Evolutionary conservation across 78 protist species (phyloP).

Genomic region (Bodo saltans): DNA sequence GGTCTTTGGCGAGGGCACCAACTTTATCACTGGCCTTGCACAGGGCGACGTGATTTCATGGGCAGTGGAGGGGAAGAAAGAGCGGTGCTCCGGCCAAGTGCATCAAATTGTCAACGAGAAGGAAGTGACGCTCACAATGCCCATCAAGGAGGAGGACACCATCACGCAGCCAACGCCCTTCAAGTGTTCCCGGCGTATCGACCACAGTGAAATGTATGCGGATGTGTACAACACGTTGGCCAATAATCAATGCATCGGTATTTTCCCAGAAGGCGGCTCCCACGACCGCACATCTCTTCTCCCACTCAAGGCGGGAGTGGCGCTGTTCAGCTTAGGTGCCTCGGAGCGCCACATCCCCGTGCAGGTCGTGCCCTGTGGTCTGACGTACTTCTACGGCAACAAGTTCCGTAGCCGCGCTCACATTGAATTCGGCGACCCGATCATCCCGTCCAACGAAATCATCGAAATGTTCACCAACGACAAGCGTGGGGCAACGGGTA

Average conservation of each 20-base stretch:
- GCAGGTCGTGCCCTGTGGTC: conserved; percentile 39
- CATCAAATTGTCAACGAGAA: not conserved
- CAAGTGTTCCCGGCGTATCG: not conserved
- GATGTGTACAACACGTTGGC: conserved; percentile 9
- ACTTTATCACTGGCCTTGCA: not conserved
- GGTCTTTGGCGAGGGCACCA: not conserved
- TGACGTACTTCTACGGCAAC: conserved; percentile 37
- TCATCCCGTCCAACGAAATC: not conserved
- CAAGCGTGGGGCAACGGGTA: conserved; percentile 9
- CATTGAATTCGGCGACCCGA: conserved; percentile 40
- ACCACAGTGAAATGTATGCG: conserved; percentile 4
- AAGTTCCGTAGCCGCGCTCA: conserved; percentile 37
- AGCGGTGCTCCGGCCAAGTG: not conserved
- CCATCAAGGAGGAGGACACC: not conserved
- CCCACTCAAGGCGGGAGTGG: conserved; percentile 48
- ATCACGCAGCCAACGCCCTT: not conserved
- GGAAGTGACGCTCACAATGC: not conserved
- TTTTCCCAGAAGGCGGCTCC: conserved; percentile 55
- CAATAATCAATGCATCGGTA: conserved; percentile 30
- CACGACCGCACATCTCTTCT: conserved; percentile 41
- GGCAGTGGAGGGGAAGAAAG: not conserved
- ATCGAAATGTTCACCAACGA: not conserved
- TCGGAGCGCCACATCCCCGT: not conserved
- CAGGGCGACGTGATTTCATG: not conserved
- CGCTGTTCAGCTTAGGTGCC: conserved; percentile 42